A percentile compares a stretch with the other conserved stretches of the same genome.
These are phyloP conservation scores for Ogataea siamensis DNA, from an alignment of 805 yeast species.

Conservation along the genomic window DNA sequence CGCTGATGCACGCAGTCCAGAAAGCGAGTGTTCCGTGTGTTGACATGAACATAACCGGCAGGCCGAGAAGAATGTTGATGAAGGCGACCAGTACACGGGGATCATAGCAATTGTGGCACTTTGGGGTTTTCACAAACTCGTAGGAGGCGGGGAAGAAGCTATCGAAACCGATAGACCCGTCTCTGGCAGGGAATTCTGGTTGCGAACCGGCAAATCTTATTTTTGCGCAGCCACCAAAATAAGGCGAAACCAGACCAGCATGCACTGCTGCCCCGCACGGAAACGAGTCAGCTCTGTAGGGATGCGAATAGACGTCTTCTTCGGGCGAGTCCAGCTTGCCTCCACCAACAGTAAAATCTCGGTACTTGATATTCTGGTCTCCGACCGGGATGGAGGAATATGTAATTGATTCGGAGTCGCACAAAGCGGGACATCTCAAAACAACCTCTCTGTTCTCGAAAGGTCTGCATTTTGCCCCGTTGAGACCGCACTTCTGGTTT, in stretches of 20 bases:
- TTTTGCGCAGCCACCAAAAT: constrained; percentile 76
- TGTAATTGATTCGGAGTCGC: constrained; percentile 75
- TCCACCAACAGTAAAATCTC: constrained; percentile 77
- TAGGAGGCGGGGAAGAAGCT: constrained; percentile 76
- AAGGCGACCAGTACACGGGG: constrained; percentile 57
- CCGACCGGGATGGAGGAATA: constrained; percentile 79
- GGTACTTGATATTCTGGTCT: constrained; percentile 59
- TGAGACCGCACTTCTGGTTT: constrained; percentile 70
- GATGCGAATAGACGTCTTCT: constrained; percentile 42
- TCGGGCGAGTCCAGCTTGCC: constrained; percentile 37
- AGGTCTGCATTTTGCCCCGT: constrained; percentile 59
- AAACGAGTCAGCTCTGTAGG: constrained; percentile 85
- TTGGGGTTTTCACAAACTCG: constrained; percentile 47
- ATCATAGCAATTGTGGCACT: constrained; percentile 69
- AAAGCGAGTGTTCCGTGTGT: constrained; percentile 45
- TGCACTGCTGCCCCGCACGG: constrained; percentile 91
- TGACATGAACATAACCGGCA: constrained; percentile 55
- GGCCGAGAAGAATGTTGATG: constrained; percentile 60
- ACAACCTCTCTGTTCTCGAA: constrained; percentile 44
- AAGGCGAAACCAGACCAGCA: constrained; percentile 72
- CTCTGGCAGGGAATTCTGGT: constrained; percentile 48
- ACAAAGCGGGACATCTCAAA: constrained; percentile 84
- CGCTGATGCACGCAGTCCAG: constrained; percentile 61
- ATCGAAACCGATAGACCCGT: constrained; percentile 55
- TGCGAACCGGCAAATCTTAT: constrained; percentile 56